Conservation (phyloP, 306 rosid species). For the Malus asiatica region DNA sequence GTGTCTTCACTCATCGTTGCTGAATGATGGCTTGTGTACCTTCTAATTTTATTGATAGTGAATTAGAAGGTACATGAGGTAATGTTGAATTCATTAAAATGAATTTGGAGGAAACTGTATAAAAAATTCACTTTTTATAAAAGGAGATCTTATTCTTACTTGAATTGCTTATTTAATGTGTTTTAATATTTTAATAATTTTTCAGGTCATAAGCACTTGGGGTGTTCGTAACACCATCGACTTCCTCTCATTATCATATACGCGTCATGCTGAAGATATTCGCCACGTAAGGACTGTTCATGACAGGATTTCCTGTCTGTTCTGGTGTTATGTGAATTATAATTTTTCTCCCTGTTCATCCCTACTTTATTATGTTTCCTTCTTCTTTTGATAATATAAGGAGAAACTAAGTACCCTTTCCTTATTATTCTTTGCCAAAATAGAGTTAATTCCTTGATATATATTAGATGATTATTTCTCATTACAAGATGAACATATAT, state of each 20-base stretch:
- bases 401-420: not conserved
- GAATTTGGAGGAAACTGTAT: not conserved
- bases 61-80: not conserved
- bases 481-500: too few relatives aligned
- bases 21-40: not conserved
- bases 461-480: too few relatives aligned
- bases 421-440: constrained; percentile 8
- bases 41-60: not conserved
- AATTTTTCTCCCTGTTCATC: not conserved
- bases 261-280: constrained; percentile 86
- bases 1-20: not conserved
- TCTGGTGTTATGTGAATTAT: not conserved
- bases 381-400: not conserved
- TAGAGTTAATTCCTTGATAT: too few relatives aligned
- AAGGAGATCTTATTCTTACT: not conserved
- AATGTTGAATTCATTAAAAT: not conserved
- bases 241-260: constrained; percentile 76
- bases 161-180: not conserved
- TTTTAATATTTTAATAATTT: not conserved
- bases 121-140: not conserved
- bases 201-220: constrained; percentile 87
- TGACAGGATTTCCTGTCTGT: constrained; percentile 2
- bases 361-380: constrained; percentile 7
- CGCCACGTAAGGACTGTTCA: constrained; percentile 51
- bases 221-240: constrained; percentile 78